Evolutionary conservation across 1,284 basidiomycete species (phyloP), one percentile per base, ranked within the genome.

Genomic region (Pseudomicrostroma phylloplanum): DNA sequence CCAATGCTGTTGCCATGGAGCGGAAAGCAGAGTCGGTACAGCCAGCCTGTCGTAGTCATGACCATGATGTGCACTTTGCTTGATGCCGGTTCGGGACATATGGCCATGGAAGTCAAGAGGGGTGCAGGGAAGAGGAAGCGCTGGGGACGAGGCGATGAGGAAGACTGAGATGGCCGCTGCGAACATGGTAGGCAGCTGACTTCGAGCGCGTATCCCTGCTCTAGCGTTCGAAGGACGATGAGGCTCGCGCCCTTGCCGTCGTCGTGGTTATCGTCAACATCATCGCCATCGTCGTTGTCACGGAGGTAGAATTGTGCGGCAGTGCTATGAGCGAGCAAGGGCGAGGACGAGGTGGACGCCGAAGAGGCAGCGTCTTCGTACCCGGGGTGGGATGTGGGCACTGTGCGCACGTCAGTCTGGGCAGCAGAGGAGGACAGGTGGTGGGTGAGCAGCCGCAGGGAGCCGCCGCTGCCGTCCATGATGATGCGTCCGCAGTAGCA

Each of bases 41-140:
- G 61, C 42, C 64, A 68, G 19, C 71, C 73, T 3, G 68, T 66
- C 6, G 61, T 62, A 0, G 73, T 71, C 54, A 70, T 64, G 19
- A 66, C 71, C 25, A 73, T 56, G n/a, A 74, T 55, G 57, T 69
- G 63, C 8, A 74, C 61, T 39, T 60, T 53, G 51, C 62, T 63
- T 4, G 67, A 61, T 13, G 58, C 36, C 0, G 59, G 61, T 51
- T 74, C 73, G 23, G 65, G 63, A 30, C 65, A 69, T 13, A 73
- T 6, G 39, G 70, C 71, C 6, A 74, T 41, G 42, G 65, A 58
- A 1, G 69, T 65, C 0, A 74, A 58, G 53, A 74, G 30, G 0
- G 73, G 71, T 6, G 71, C 69, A 0, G 71, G 71, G 36, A 74
- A 73, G 55, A 67, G 65, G 58, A 74, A 71, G 2, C 48, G 62